Conservation (phyloP, 2,329 filamentous ascomycete genomes). For the Hypoxylon rubiginosum region DNA sequence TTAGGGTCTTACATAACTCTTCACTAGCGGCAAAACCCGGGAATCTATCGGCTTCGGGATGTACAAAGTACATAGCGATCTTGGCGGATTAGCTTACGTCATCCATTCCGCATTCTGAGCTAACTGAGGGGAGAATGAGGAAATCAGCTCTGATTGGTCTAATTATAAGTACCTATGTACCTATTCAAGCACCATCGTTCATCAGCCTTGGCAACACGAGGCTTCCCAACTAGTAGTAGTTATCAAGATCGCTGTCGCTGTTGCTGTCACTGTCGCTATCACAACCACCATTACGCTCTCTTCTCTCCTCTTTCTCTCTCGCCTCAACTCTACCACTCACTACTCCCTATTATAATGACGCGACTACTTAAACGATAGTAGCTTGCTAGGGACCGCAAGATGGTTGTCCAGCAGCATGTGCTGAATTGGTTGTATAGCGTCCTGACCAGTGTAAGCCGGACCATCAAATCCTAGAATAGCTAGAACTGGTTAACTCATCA, state of each 20-base stretch:
- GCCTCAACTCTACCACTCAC: constrained; percentile 9
- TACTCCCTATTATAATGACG: constrained; percentile 41
- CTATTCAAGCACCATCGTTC: neutral
- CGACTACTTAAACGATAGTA: constrained; percentile 37
- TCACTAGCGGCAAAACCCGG: constrained; percentile 18
- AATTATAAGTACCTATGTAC: too few relatives aligned
- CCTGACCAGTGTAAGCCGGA: constrained; percentile 74
- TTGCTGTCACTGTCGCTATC: neutral
- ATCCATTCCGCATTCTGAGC: neutral
- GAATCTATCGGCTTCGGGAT: constrained; percentile 26
- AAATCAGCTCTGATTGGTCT: neutral
- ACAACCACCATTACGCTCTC: neutral
- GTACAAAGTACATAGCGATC: too few relatives aligned
- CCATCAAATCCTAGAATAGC: constrained; percentile 2
- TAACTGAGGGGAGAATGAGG: neutral
- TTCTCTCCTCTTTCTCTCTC: too few relatives aligned
- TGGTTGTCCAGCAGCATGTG: constrained; percentile 87
- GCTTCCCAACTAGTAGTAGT: neutral
- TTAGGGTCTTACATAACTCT: constrained; percentile 11
- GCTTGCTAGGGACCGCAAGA: constrained; percentile 53
- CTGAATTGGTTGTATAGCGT: constrained; percentile 97
- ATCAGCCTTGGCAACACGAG: constrained; percentile 4
- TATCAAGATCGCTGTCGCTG: neutral
- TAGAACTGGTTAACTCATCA: constrained; percentile 3
- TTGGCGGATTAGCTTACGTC: neutral